phyloP scores from a whole-genome alignment of 2,329 filamentous ascomycete genomes.

The Claviceps maximensis region DNA sequence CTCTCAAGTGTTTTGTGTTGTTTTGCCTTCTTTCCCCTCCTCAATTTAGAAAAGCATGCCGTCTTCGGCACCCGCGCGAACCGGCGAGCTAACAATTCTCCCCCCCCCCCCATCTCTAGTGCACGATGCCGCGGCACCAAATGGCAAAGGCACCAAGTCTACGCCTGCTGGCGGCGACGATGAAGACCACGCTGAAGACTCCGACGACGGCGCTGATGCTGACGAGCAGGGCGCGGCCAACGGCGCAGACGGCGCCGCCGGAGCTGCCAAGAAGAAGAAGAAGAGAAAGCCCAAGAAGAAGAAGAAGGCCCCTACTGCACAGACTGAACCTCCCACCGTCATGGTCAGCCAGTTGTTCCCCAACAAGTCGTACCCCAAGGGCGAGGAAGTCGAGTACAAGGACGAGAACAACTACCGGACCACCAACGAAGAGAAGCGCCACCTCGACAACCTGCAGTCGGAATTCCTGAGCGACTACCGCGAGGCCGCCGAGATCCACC shows the following conservation, averaged over 20 bases:
- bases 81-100: neutral
- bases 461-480: slow-evolving; percentile 73
- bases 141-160: slow-evolving; percentile 26
- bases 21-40: neutral
- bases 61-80: neutral
- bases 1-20: neutral
- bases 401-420: slow-evolving; percentile 67
- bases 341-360: slow-evolving; percentile 60
- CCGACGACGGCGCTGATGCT: slow-evolving; percentile 40
- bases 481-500: slow-evolving; percentile 76
- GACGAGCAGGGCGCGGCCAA: slow-evolving; percentile 26
- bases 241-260: slow-evolving; percentile 25
- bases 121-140: slow-evolving; percentile 25
- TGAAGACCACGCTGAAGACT: slow-evolving; percentile 33
- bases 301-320: slow-evolving; percentile 54
- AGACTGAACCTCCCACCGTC: slow-evolving; percentile 62
- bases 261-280: slow-evolving; percentile 33
- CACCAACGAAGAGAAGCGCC: slow-evolving; percentile 71
- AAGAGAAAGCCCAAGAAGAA: slow-evolving; percentile 80
- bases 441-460: slow-evolving; percentile 68
- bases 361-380: slow-evolving; percentile 57
- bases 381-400: slow-evolving; percentile 64
- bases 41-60: neutral
- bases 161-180: slow-evolving; percentile 25
- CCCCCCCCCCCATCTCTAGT: slow-evolving; percentile 15